Base-by-base conservation (phyloP, 1,284 basidiomycete species). In the Neotropicomus parvogracilis region DNA sequence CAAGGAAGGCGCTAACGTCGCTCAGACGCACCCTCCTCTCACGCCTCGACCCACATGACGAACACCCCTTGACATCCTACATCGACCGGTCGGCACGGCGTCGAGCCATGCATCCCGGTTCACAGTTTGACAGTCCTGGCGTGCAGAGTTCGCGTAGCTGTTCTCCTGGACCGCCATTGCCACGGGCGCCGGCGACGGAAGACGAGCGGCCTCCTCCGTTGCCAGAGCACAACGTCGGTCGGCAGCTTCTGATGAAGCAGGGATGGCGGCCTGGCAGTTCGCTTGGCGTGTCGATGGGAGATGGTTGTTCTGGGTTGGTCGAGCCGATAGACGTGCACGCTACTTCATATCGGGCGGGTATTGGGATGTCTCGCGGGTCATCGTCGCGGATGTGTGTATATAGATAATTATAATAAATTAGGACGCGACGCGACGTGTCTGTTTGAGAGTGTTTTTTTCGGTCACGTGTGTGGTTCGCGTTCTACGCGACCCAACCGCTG, bases 221-320 rank as follows among this genome's bases (percentile, higher is more conserved):
- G 27, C 61, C 78, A 4, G 59, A 73, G 3, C 69, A 72, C n/a
- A 88, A 86, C 57, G 68, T 88, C 42, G 86, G 86, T 1, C 80
- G 84, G 57, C 74, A 70, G 33, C 68, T 89, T 36, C 70, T 88
- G 3, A 68, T 80, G 64, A 83, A 81, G 61, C 85, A 87, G 64
- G 85, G 86, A 2, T 89, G 87, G 86, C 66, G 71, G 21, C 85
- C 84, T 14, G 87, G 86, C 7, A 77, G 72, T 20, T 68, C 73
- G 6, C 74, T 88, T 13, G 85, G 40, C 8, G 2, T 12, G 14
- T 46, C 63, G 31, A 62, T 59, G 27, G 63, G 69, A 19, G 66
- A 60, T 26, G 73, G n/a, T n/a, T n/a, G n/a, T n/a, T n/a, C n/a
- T n/a, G n/a, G 71, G n/a, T 66, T 83, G 19, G 63, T 79, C 16